A percentile compares a stretch with the other conserved stretches of the same genome.
These are phyloP conservation scores for Nakaseomyces bracarensis DNA, from an alignment of 1,139 yeast genomes.

Conservation along the genomic window DNA sequence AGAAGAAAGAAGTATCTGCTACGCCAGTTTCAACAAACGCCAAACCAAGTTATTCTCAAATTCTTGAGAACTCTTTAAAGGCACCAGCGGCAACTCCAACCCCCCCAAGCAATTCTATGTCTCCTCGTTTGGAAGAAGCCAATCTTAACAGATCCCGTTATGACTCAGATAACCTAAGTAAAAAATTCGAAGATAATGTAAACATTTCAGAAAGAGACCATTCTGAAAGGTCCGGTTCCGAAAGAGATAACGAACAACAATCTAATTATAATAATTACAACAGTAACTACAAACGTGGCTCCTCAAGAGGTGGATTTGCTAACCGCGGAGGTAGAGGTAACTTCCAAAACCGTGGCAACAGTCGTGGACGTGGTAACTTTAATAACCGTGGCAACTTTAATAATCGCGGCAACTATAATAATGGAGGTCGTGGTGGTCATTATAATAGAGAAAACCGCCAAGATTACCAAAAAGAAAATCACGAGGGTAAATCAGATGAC, in stretches of 20 bases:
- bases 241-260: constrained; percentile 6
- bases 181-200: neutral
- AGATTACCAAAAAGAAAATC: constrained; percentile 7
- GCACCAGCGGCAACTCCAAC: constrained; percentile 10
- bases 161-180: constrained; percentile 6
- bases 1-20: constrained; percentile 10
- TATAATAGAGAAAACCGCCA: constrained; percentile 11
- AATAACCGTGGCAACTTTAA: constrained; percentile 4
- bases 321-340: constrained; percentile 13
- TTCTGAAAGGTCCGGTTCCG: constrained; percentile 4
- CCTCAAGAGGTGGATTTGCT: constrained; percentile 9
- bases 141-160: neutral
- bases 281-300: constrained; percentile 13
- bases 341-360: constrained; percentile 4
- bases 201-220: constrained; percentile 4
- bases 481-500: constrained; percentile 2
- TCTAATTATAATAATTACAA: constrained; percentile 8
- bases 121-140: neutral
- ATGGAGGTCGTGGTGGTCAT: neutral
- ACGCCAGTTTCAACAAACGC: constrained; percentile 10
- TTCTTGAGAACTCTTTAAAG: constrained; percentile 24
- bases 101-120: constrained; percentile 4
- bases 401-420: constrained; percentile 5
- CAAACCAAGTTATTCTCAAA: constrained; percentile 23
- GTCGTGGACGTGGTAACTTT: constrained; percentile 7